A percentile compares a stretch with the other conserved stretches of the same genome.
These are phyloP conservation scores for Gentiana straminea DNA, from an alignment of 257 asterid genomes.

Conservation along the genomic window DNA sequence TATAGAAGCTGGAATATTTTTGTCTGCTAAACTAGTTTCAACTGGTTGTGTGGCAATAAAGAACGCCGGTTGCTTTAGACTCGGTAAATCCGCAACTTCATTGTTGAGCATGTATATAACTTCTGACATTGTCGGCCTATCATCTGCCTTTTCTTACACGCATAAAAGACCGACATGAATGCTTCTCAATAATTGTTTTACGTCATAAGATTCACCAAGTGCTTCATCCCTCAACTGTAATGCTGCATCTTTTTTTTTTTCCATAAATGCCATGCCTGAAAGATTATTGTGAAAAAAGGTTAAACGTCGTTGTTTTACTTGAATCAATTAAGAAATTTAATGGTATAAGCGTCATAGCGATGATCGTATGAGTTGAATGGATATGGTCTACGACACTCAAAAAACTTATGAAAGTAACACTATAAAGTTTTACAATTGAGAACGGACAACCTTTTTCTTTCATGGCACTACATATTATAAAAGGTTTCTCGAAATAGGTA, in stretches of 20 bases:
- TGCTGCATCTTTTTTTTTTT: conserved; percentile 13
- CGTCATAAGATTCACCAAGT: conserved; percentile 20
- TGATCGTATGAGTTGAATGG: no score
- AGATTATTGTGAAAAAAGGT: no score
- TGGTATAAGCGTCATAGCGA: no score
- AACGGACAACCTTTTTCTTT: no score
- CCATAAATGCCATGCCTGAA: conserved; percentile 59
- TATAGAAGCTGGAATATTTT: conserved; percentile 6
- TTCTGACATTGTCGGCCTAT: conserved; percentile 41
- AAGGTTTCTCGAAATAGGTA: no score
- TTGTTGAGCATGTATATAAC: conserved; percentile 38
- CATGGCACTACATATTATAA: no score
- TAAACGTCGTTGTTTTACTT: no score
- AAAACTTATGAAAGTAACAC: no score
- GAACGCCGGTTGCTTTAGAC: conserved; percentile 35
- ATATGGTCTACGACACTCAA: no score
- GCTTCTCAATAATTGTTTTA: conserved; percentile 26
- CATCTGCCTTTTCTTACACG: conserved; percentile 34
- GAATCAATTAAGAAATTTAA: no score
- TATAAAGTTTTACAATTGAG: no score
- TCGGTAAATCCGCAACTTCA: conserved; percentile 19
- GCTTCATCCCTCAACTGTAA: conserved; percentile 33
- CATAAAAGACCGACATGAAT: conserved; percentile 44
- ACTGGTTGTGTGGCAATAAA: conserved; percentile 19
- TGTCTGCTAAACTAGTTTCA: conserved; percentile 5